Percentiles rank a stretch among this genome's conserved stretches.
Conservation (phyloP, 495 filamentous ascomycete species). For the Aspergillus avenaceus region DNA sequence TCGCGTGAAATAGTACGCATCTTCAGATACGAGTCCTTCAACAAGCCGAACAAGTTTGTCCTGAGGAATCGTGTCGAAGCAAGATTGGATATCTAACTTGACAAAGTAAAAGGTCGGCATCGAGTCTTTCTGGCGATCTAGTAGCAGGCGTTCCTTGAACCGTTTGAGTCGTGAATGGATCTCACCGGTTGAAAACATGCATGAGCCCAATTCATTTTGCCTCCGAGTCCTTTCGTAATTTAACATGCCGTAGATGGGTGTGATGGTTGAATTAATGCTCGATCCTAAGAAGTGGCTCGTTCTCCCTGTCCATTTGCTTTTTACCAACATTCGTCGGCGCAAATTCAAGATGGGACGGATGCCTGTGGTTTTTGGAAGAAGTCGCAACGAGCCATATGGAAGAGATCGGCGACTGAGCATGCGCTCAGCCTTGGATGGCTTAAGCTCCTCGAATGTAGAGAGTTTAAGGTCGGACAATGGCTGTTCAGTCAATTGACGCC, state of each 20-base stretch:
- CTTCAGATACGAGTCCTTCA: slow-evolving; percentile 55
- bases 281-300: slow-evolving; percentile 47
- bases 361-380: slow-evolving; percentile 69
- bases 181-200: slow-evolving; percentile 77
- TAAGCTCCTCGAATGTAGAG: slow-evolving; percentile 78
- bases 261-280: slow-evolving; percentile 79
- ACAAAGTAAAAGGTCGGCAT: slow-evolving; percentile 65
- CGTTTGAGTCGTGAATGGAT: slow-evolving; percentile 69
- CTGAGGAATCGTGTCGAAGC: slow-evolving; percentile 95
- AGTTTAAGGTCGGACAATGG: slow-evolving; percentile 64
- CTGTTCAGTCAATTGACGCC: slow-evolving; percentile 72
- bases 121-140: not conserved
- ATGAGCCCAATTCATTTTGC: slow-evolving; percentile 62
- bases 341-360: slow-evolving; percentile 87
- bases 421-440: slow-evolving; percentile 47
- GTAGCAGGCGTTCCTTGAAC: slow-evolving; percentile 50
- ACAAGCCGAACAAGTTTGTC: slow-evolving; percentile 63
- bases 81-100: slow-evolving; percentile 87
- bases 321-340: slow-evolving; percentile 53
- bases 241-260: slow-evolving; percentile 71
- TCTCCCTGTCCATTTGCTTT: slow-evolving; percentile 39
- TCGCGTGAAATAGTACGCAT: slow-evolving; percentile 66
- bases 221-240: slow-evolving; percentile 69
- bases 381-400: slow-evolving; percentile 73
- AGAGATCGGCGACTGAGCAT: slow-evolving; percentile 60